Conservation (phyloP, 2,329 filamentous ascomycete species). For the Colletotrichum cuscutae region DNA sequence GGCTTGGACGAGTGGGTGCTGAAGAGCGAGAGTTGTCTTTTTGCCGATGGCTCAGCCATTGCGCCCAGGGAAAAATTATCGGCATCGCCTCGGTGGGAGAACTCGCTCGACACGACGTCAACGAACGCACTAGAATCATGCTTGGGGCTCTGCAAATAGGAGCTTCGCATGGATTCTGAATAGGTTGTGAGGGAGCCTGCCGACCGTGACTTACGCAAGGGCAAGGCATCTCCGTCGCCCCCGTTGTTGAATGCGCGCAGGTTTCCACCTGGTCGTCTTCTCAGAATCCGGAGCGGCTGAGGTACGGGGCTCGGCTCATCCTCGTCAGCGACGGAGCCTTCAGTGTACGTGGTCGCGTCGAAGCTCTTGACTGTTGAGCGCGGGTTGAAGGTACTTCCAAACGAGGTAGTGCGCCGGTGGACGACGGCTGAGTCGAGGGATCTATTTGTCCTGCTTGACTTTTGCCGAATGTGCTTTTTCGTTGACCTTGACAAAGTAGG, state of each 20-base stretch:
- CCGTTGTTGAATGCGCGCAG: constrained; percentile 75
- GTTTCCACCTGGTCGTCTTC: constrained; percentile 80
- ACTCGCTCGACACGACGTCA: constrained; percentile 55
- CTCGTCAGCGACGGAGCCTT: constrained; percentile 57
- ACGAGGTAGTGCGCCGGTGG: constrained; percentile 68
- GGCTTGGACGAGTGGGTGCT: constrained; percentile 72
- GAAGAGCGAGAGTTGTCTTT: constrained; percentile 61
- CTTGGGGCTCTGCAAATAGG: constrained; percentile 58
- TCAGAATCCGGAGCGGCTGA: constrained; percentile 70
- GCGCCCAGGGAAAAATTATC: constrained; percentile 69
- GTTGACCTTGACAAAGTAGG: constrained; percentile 1
- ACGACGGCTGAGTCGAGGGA: constrained; percentile 61
- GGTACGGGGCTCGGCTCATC: constrained; percentile 56
- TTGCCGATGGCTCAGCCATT: constrained; percentile 61
- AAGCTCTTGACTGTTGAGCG: constrained; percentile 68
- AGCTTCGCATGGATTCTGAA: constrained; percentile 69
- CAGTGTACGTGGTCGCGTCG: constrained; percentile 68
- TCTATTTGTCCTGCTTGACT: constrained; percentile 59
- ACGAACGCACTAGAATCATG: constrained; percentile 54
- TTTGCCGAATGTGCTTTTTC: constrained; percentile 53
- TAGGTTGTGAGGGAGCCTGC: constrained; percentile 69
- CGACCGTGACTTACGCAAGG: constrained; percentile 65
- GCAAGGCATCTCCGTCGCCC: constrained; percentile 65
- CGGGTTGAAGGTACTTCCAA: constrained; percentile 64
- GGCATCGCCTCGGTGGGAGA: constrained; percentile 47